phyloP scores from a whole-genome alignment of 257 asterid genomes.

The Solanum pimpinellifolium region DNA sequence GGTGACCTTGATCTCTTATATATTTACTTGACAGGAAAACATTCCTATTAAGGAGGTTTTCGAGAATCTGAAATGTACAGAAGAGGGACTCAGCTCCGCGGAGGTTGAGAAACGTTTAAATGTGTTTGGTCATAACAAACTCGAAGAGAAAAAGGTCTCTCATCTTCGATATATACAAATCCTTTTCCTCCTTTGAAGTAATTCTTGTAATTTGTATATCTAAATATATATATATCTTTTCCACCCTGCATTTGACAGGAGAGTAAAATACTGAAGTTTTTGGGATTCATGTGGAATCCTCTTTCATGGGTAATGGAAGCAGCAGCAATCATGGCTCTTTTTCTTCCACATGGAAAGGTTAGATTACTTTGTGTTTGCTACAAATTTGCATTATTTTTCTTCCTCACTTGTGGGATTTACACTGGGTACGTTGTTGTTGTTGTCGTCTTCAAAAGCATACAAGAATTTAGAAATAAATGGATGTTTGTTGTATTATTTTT shows the following conservation, averaged over 20 bases:
- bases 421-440: not conserved
- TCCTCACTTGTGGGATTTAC: not conserved
- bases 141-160: constrained; percentile 26
- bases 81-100: constrained; percentile 10
- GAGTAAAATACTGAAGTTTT: constrained; percentile 19
- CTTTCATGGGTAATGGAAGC: constrained; percentile 33
- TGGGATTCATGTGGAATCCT: constrained; percentile 30
- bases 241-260: constrained; percentile 5
- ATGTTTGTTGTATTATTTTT: not conserved
- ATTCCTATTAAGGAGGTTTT: constrained; percentile 24
- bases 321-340: constrained; percentile 21
- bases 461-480: not conserved
- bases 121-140: constrained; percentile 18
- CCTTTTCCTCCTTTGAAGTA: not conserved
- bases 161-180: not conserved
- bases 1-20: not conserved
- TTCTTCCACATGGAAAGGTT: constrained; percentile 18
- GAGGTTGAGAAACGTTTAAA: constrained; percentile 12
- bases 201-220: not conserved
- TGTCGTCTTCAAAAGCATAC: not conserved
- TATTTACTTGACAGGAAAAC: constrained; percentile 8
- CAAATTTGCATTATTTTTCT: not conserved
- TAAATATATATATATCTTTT: not conserved
- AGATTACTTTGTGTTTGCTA: not conserved
- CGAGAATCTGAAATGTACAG: constrained; percentile 13